Evolutionary conservation across 78 protist genomes (phyloP).

Genomic region (Blattamonas nauphoetae): DNA sequence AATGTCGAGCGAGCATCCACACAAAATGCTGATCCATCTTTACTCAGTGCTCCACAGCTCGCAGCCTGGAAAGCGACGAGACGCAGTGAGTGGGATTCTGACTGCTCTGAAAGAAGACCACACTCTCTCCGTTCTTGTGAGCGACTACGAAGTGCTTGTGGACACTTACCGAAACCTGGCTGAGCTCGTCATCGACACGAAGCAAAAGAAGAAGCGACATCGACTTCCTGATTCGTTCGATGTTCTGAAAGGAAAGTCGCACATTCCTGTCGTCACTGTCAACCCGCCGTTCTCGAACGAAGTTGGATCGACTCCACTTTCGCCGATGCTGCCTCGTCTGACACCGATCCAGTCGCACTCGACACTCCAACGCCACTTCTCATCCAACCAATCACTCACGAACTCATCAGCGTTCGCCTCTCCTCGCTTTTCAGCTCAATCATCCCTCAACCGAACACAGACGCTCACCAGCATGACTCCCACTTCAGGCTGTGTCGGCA

Average conservation of each 20-base stretch:
- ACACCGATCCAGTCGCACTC: neutral
- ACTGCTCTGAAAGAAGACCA: neutral
- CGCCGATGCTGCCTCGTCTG: neutral
- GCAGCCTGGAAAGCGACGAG: neutral
- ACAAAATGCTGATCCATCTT: neutral
- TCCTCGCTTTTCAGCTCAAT: neutral
- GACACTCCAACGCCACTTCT: neutral
- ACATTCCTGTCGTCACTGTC: neutral
- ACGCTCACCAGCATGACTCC: neutral
- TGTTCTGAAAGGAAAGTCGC: neutral
- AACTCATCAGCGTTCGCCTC: too few relatives aligned
- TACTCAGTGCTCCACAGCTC: neutral
- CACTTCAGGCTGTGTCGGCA: too few relatives aligned
- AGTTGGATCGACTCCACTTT: too few relatives aligned
- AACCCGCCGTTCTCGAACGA: too few relatives aligned
- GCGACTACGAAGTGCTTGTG: neutral
- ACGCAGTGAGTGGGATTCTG: neutral
- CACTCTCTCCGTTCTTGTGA: neutral
- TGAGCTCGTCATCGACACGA: neutral
- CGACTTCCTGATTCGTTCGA: neutral
- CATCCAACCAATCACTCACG: neutral
- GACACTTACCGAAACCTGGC: neutral
- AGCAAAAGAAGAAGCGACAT: neutral
- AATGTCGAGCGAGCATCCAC: neutral
- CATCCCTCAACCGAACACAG: neutral